Percentiles rank a stretch among this genome's conserved stretches.
These are phyloP conservation scores for Mucor saturninus DNA, from an alignment of 371 early-diverging fungal species.

Conservation along the genomic window DNA sequence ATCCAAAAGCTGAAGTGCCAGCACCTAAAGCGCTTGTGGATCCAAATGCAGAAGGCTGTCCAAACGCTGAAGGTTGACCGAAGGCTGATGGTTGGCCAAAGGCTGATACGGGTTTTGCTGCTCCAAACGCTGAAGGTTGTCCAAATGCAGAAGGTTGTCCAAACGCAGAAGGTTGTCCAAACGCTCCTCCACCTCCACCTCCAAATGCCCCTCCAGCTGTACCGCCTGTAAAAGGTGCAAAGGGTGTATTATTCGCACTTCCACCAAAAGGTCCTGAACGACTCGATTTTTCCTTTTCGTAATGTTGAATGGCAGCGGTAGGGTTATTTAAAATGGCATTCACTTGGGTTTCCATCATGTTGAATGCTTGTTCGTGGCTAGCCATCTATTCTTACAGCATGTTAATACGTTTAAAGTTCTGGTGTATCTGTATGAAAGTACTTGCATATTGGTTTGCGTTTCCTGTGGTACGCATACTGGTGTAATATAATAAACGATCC, in stretches of 20 bases:
- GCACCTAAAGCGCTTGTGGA: constrained; percentile 22
- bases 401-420: too few relatives aligned
- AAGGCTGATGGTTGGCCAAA: constrained; percentile 10
- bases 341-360: constrained; percentile 39
- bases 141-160: constrained; percentile 35
- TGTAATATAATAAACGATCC: constrained; percentile 58
- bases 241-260: constrained; percentile 18
- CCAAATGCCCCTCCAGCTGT: constrained; percentile 25
- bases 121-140: constrained; percentile 15
- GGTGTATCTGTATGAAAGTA: background rate
- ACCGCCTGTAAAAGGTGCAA: constrained; percentile 40
- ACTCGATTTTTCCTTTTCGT: constrained; percentile 40
- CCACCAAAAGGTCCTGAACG: constrained; percentile 37
- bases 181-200: constrained; percentile 29
- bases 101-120: background rate
- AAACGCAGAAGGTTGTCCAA: constrained; percentile 27
- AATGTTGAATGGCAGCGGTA: constrained; percentile 44
- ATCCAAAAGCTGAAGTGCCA: constrained; percentile 32
- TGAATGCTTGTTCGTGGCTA: constrained; percentile 29
- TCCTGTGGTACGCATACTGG: constrained; percentile 39
- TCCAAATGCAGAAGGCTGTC: constrained; percentile 31
- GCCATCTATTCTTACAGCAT: constrained; percentile 21
- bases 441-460: constrained; percentile 49
- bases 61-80: constrained; percentile 22
- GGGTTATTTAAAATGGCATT: constrained; percentile 39